These are phyloP conservation scores for Corchorus capsularis DNA, from an alignment of 345 rosid genomes.

Conservation along the genomic window DNA sequence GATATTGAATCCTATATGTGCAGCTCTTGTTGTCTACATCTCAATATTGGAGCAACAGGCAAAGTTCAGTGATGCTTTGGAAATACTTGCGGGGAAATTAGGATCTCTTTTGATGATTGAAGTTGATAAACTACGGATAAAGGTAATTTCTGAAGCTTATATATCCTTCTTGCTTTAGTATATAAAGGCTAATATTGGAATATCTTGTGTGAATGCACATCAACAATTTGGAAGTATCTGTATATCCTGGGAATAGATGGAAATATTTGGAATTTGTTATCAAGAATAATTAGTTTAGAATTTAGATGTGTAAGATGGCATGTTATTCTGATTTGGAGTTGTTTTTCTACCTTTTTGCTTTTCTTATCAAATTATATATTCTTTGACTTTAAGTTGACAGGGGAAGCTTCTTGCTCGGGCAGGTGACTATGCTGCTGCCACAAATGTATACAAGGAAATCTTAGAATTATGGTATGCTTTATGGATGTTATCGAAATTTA, in stretches of 20 bases:
- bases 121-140: conserved; percentile 83
- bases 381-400: conserved; percentile 95
- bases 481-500: conserved; percentile 5
- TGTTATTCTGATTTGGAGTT: not conserved
- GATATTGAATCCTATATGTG: conserved; percentile 20
- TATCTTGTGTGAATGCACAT: not conserved
- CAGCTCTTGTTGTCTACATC: conserved; percentile 92
- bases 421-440: conserved; percentile 70
- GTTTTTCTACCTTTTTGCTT: conserved; percentile 24
- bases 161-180: not conserved
- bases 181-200: not conserved
- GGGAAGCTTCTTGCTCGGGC: conserved; percentile 82
- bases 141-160: conserved; percentile 61
- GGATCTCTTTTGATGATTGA: conserved; percentile 90
- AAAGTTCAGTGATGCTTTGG: conserved; percentile 80
- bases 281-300: no score
- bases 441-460: conserved; percentile 64
- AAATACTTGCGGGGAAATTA: conserved; percentile 74
- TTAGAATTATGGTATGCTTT: conserved; percentile 75
- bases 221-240: not conserved
- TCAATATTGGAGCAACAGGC: conserved; percentile 89
- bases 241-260: not conserved
- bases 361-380: conserved; percentile 41
- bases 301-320: not conserved
- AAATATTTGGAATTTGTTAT: not conserved